Evolutionary conservation across 2,329 filamentous ascomycete species (phyloP).

Genomic region (Colletotrichum endophyticum): DNA sequence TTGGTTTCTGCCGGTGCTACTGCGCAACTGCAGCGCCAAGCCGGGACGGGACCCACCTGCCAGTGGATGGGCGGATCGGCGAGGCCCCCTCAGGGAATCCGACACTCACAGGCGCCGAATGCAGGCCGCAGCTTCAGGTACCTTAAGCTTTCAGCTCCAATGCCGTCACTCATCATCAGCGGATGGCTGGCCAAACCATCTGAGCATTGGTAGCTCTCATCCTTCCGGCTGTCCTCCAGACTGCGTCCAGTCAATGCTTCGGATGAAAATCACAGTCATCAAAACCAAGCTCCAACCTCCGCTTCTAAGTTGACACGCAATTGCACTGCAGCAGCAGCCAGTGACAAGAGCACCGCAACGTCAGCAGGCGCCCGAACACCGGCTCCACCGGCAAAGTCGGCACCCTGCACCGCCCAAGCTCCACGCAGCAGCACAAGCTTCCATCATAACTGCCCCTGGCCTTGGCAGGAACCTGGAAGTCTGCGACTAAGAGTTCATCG

Average conservation of each 20-base stretch:
- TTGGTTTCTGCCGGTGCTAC: background rate
- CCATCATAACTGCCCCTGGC: background rate
- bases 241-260: background rate
- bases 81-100: constrained; percentile 17
- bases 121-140: background rate
- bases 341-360: background rate
- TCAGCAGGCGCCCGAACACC: background rate
- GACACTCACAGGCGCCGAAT: background rate
- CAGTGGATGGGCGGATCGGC: background rate
- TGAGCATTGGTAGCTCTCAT: background rate
- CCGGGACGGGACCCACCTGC: constrained; percentile 11
- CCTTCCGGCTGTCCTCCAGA: background rate
- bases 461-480: constrained; percentile 10
- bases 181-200: background rate
- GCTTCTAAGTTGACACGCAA: background rate
- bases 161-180: background rate
- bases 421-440: background rate
- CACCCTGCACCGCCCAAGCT: constrained; percentile 4
- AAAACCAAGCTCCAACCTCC: background rate
- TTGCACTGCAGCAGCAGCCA: background rate
- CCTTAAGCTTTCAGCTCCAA: background rate
- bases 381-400: constrained; percentile 11
- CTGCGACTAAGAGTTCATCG: background rate
- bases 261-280: background rate
- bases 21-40: constrained; percentile 6